Base-by-base conservation (phyloP, 257 asterid species). In the Solanum sparsipilum region DNA sequence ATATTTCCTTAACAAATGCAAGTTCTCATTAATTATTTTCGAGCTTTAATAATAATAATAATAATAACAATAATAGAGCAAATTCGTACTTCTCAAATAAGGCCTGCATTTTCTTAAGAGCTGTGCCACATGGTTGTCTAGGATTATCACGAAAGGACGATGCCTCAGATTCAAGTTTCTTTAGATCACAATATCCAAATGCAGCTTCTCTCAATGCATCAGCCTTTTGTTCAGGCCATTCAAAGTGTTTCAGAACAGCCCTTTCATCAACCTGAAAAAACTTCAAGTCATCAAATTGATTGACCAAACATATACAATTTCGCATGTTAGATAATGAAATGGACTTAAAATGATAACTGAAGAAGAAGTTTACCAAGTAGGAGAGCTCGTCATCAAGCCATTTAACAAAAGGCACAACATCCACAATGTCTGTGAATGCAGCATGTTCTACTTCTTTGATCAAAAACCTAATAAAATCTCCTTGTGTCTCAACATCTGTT, bases 341-440 rank as follows among this genome's bases (percentile, higher is more conserved):
- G 9, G 46, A 73, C 1, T 23, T 39, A 25, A 9, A 25, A 72
- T 34, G 7, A 29, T 7, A 27, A 72, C 13, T 23, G 1, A 27
- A 16, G 23, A 25, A 86, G 44, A 34, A 5, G 60, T 38, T 25
- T 93, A 97, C 99, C 98, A 97, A 88, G 92, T 91, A 93, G 32
- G 98, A 96, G 70, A 97, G 99, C 90, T 97, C 99, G 84, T 97
- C 99, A 72, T 97, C 99, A 29, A 97, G 99, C 99, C 99, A 97
- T 90, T 97, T 97, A 10, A 97, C 99, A 84, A 97, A 97, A 60
- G 98, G 94, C 38, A 96, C 94, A 68, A 97, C 98, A 91, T 97
- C 99, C 86, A 96, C 98, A 89, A 97, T 97, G 91, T 95, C 96
- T 23, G 94, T 90, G 86, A 96, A 97, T 73, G 95, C 95, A 88